Evolutionary conservation across 495 filamentous ascomycete species (phyloP), one percentile per base, ranked within the genome.

Genomic region (Staphylotrichum longicolle): DNA sequence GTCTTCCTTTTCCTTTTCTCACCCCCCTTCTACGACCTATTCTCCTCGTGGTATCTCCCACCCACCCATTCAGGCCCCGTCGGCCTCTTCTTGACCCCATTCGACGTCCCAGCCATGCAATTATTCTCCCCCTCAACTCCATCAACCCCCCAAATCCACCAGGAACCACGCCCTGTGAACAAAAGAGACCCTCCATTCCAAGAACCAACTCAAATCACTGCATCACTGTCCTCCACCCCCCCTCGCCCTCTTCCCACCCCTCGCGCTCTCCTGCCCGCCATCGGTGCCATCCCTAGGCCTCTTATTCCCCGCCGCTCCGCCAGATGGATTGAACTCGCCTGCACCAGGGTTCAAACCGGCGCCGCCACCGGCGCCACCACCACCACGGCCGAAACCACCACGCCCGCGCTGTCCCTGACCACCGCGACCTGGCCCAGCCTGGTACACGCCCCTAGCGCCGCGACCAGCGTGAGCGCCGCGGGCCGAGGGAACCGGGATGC

Each of bases 271-370:
- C 8, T 61, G 40, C 54, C 42, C 55, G 37, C 57, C 62, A 12
- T 64, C 62, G 1, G 45, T 40, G 33, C 60, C 63, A 41, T 66
- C 69, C 32, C 70, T 58, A 11, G 66, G 70, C 48, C 70, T 58
- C 63, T 72, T 72, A 55, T 66, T 67, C 15, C 70, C 70, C 3
- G 68, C 62, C 30, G 48, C 60, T 12, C 51, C 63, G 15, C 40
- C 47, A 37, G 32, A 50, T 5, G 70, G 70, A 14, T 40, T 67
- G 30, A 72, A 72, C 37, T 72, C 70, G 2, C 70, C 70, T 12
- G 70, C 70, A 61, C 54, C 27, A 3, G 70, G 70, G 39, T 72
- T 72, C 61, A 72, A 15, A 4, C 64, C 64, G 5, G 54, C 63
- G 4, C 51, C 57, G 20, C 57, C 52, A 45, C 35, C 51, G 41